Base-by-base conservation (phyloP, 2,329 filamentous ascomycete species). In the Dichotomopilus funicola region DNA sequence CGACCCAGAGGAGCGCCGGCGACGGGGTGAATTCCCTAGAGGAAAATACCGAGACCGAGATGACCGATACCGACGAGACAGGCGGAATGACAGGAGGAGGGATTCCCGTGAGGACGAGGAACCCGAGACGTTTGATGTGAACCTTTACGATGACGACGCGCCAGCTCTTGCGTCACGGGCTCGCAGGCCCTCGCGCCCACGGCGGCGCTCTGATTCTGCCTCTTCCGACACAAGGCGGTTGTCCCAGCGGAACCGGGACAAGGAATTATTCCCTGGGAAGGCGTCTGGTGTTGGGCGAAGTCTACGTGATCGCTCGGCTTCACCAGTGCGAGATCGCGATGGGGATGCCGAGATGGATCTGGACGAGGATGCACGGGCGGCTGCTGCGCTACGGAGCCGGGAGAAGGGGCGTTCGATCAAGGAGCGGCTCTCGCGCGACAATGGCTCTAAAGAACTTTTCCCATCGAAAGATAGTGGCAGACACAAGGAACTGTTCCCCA, bases 91-190 rank as follows among this genome's bases (percentile, higher is more conserved):
- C 44, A 66, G 38, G 73, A 79, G 38, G 74, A 77, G 57, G 71
- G 87, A 81, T 46, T 83, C 78, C 59, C 82, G 91, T 49, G 68
- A 73, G 40, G 78, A 80, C 49, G 75, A 79, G 27, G 72, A 74
- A 11, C 72, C 76, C 6, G 70, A 72, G 35, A 67, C 72, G 0
- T 88, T 88, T 63, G 81, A 85, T 61, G 84, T 85, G 38, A 88
- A 82, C 65, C 87, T 96, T 76, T 95, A 95, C 70, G 90, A 94
- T 61, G 90, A 95, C 64, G 80, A 81, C 57, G 72, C 72, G 41
- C 66, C 66, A 13, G 64, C 71, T 12, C 71, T 68, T 38, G 66
- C 75, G 6, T 63, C 55, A 27, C 72, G 68, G 8, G 55, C 56
- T 3, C 40, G 40, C 53, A 49, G 54, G 11, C 58, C 31, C 49